Evolutionary conservation across 345 rosid species (phyloP).

Genomic region (Eucalyptus erythrocorys): DNA sequence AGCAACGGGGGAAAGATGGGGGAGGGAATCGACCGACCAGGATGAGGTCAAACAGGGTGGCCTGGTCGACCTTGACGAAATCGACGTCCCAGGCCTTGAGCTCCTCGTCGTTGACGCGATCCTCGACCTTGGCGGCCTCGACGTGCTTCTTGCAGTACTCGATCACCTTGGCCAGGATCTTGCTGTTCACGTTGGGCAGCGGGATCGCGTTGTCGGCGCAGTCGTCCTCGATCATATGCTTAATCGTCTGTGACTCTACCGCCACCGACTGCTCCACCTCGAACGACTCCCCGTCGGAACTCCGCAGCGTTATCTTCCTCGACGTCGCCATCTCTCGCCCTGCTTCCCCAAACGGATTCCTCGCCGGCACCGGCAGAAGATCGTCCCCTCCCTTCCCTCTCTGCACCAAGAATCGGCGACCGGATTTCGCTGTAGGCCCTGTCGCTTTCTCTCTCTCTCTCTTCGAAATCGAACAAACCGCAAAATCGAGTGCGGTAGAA

Average conservation of each 20-base stretch:
- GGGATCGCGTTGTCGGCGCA: constrained; percentile 62
- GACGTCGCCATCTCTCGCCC: background rate
- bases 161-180: constrained; percentile 67
- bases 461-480: too few species aligned
- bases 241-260: constrained; percentile 55
- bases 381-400: background rate
- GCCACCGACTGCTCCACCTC: constrained; percentile 65
- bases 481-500: background rate
- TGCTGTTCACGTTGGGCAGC: constrained; percentile 57
- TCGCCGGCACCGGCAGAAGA: background rate
- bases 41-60: constrained; percentile 38
- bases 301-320: constrained; percentile 37
- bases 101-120: constrained; percentile 7
- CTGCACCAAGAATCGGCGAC: background rate
- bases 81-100: constrained; percentile 49
- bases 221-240: constrained; percentile 65
- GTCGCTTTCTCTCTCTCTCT: too few species aligned
- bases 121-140: constrained; percentile 9
- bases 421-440: background rate
- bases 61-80: constrained; percentile 39
- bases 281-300: constrained; percentile 62
- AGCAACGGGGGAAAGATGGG: background rate
- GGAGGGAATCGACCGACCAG: constrained; percentile 5
- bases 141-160: constrained; percentile 79
- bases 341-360: background rate